Base-by-base conservation (phyloP, 371 early-diverging fungal genomes). In the Mortierella polycephala region DNA sequence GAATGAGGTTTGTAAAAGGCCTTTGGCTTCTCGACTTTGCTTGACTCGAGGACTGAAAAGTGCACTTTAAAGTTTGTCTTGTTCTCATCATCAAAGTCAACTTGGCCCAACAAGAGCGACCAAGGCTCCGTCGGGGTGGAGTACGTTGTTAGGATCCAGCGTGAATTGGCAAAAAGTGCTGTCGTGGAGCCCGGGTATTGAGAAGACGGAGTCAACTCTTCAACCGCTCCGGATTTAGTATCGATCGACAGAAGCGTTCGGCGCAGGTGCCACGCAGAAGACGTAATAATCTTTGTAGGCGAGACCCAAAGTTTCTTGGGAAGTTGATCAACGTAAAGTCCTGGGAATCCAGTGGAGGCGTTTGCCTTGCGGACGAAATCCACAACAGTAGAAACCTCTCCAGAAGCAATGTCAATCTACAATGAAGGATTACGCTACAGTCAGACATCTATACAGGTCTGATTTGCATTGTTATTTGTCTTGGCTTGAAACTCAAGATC, bases 241-340 rank as follows among this genome's bases (percentile, higher is more conserved):
- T 89, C 82, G 50, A 89, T 80, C 11, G 83, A 72, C 39, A 88
- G 62, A 20, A 89, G 70, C 0, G 77, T 86, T 2, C 70, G 70
- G 14, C 85, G 74, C 37, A 83, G 75, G 23, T 85, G 69, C 87
- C 85, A 84, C 12, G 59, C 64, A 8, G 83, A 79, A 16, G 66
- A 71, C 6, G 63, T 54, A 52, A 70, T 47, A 39, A 64, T 67
- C 44, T 69, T 62, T 14, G 58, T 81, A 0, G 70, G 14, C 2
- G 70, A 66, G 14, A 85, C 51, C 88, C 88, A 87, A 3, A 81
- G 73, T 7, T 81, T 20, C 39, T 20, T 52, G 2, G 88, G 88
- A 10, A 87, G 83, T 60, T 84, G 83, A 61, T 81, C 80, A 54
- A 82, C 60, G 61, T 85, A 91, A 2, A 91, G 72, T 8, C 91